phyloP scores from a whole-genome alignment of 441 rosid species.

The Jatropha multifida region DNA sequence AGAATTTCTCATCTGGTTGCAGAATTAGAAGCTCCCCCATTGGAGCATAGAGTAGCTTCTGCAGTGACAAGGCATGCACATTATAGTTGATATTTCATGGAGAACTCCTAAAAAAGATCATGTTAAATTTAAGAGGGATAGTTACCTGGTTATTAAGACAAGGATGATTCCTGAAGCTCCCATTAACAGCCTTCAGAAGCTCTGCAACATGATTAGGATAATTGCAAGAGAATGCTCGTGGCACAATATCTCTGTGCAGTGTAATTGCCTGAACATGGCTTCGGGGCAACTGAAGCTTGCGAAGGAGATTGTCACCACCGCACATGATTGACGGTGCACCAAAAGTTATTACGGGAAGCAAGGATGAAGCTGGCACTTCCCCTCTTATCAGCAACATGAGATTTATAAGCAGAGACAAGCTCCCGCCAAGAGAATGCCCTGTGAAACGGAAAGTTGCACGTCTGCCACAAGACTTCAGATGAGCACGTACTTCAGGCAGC shows the following conservation, averaged over 20 bases:
- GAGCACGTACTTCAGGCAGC: slow-evolving; percentile 81
- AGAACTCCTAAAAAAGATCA: neutral
- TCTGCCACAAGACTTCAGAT: slow-evolving; percentile 52
- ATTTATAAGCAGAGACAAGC: slow-evolving; percentile 78
- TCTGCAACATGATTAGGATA: slow-evolving; percentile 83
- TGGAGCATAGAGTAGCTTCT: slow-evolving; percentile 81
- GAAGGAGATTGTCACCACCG: slow-evolving; percentile 83
- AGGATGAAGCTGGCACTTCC: slow-evolving; percentile 70
- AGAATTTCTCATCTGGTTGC: slow-evolving; percentile 88
- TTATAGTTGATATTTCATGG: neutral
- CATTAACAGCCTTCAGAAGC: slow-evolving; percentile 86
- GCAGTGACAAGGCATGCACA: slow-evolving; percentile 21
- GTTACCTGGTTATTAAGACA: slow-evolving; percentile 86
- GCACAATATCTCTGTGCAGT: slow-evolving; percentile 94
- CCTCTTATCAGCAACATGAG: slow-evolving; percentile 80
- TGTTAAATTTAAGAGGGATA: neutral
- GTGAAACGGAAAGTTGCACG: slow-evolving; percentile 79
- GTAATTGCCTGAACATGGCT: slow-evolving; percentile 74
- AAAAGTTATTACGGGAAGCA: slow-evolving; percentile 86
- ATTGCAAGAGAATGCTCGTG: slow-evolving; percentile 90
- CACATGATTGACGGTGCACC: slow-evolving; percentile 94
- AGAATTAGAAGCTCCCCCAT: slow-evolving; percentile 93
- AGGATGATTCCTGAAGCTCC: slow-evolving; percentile 79
- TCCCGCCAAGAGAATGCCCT: slow-evolving; percentile 96
- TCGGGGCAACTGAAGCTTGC: slow-evolving; percentile 71